These are phyloP conservation scores for Lycium ferocissimum DNA, from an alignment of 257 asterid genomes.

Conservation along the genomic window DNA sequence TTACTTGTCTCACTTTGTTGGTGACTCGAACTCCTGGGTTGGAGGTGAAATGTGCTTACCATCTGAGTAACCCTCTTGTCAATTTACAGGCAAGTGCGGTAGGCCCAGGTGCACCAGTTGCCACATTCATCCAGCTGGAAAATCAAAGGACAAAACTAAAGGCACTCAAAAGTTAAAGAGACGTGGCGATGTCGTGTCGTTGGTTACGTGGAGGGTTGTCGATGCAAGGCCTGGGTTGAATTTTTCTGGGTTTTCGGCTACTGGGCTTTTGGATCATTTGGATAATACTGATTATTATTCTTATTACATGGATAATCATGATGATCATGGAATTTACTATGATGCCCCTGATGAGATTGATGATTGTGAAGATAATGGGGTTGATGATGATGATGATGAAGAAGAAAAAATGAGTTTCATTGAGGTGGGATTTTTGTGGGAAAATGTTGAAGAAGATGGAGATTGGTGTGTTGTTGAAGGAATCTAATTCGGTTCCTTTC, in stretches of 20 bases:
- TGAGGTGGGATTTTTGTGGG: constrained; percentile 53
- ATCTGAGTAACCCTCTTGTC: no score
- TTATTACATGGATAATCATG: constrained; percentile 13
- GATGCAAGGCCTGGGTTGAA: constrained; percentile 51
- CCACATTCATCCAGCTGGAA: constrained; percentile 58
- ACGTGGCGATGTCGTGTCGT: constrained; percentile 40
- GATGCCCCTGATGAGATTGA: constrained; percentile 26
- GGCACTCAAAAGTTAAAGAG: constrained; percentile 62
- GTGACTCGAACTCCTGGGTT: no score
- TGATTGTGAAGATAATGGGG: constrained; percentile 26
- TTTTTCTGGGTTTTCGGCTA: constrained; percentile 64
- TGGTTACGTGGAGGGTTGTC: constrained; percentile 66
- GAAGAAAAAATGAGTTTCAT: constrained; percentile 47
- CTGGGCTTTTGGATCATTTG: constrained; percentile 65
- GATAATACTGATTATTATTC: constrained; percentile 29
- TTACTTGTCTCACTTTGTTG: no score
- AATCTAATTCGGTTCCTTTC: constrained; percentile 27
- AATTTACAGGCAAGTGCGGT: constrained; percentile 73
- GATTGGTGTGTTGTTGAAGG: constrained; percentile 80
- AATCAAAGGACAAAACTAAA: constrained; percentile 69
- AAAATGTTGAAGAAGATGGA: constrained; percentile 59
- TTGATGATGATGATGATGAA: constrained; percentile 17
- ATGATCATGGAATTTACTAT: constrained; percentile 30
- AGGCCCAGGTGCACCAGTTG: constrained; percentile 62
- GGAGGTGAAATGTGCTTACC: no score